phyloP scores from a whole-genome alignment of 208 protist genomes.

The Tritrichomonas foetus region DNA sequence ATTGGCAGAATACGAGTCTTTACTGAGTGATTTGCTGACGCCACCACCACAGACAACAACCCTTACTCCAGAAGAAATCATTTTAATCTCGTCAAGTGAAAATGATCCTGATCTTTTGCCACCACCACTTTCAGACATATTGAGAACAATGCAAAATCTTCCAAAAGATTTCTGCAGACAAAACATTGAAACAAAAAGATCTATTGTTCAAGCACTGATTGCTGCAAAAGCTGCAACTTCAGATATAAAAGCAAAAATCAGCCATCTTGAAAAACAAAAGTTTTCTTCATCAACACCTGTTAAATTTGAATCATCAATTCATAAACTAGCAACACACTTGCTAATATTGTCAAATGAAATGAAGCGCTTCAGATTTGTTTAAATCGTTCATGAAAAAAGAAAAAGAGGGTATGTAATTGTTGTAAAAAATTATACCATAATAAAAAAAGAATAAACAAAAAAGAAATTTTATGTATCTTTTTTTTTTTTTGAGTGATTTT shows the following conservation, averaged over 20 bases:
- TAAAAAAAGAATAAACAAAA: no score
- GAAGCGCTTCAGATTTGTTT: not conserved
- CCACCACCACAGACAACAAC: not conserved
- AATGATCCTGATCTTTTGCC: not conserved
- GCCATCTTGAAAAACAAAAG: not conserved
- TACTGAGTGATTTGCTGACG: not conserved
- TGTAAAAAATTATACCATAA: no score
- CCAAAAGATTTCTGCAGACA: not conserved
- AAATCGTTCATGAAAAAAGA: no score
- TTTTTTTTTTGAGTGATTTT: no score
- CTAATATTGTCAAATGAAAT: not conserved
- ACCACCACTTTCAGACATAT: not conserved
- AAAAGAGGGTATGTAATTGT: no score
- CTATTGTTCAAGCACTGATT: not conserved
- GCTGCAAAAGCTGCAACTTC: not conserved
- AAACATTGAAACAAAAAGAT: not conserved
- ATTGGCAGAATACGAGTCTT: not conserved
- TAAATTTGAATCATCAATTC: not conserved
- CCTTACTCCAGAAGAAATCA: not conserved
- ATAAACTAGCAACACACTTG: not conserved
- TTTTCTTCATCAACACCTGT: not conserved
- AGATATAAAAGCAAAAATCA: not conserved
- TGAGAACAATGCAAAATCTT: not conserved
- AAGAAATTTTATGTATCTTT: no score
- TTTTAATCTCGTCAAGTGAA: not conserved